phyloP scores from a whole-genome alignment of 495 filamentous ascomycete species.

The Aspergillus ostianus region DNA sequence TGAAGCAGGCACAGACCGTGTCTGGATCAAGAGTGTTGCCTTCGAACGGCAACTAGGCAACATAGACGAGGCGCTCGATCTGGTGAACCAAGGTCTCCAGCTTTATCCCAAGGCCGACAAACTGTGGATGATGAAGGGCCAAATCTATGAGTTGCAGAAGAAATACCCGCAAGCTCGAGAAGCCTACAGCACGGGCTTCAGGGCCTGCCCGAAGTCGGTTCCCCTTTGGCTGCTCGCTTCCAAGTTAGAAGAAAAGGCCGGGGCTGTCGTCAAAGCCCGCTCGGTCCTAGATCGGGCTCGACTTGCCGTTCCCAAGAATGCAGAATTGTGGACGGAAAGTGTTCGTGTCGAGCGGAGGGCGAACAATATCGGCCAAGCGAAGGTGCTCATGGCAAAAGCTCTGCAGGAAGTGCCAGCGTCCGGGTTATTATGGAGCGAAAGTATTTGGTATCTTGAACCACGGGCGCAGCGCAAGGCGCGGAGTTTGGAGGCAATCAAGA shows the following conservation, averaged over 20 bases:
- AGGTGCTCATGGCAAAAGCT: slow-evolving; percentile 87
- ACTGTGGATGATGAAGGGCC: slow-evolving; percentile 98
- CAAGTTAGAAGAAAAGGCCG: slow-evolving; percentile 81
- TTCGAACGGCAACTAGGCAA: slow-evolving; percentile 86
- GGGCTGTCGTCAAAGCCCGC: slow-evolving; percentile 84
- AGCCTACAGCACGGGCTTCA: slow-evolving; percentile 85
- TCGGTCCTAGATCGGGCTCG: slow-evolving; percentile 88
- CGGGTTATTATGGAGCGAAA: slow-evolving; percentile 90
- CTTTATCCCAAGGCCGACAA: slow-evolving; percentile 86
- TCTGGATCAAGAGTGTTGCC: slow-evolving; percentile 92
- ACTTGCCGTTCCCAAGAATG: slow-evolving; percentile 77
- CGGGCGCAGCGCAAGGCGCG: slow-evolving; percentile 89
- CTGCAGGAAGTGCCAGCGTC: slow-evolving; percentile 86
- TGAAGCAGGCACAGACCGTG: slow-evolving; percentile 88
- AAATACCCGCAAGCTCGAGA: slow-evolving; percentile 84
- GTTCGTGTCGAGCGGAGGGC: slow-evolving; percentile 91
- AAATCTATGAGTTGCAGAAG: slow-evolving; percentile 82
- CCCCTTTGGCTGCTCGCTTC: slow-evolving; percentile 87
- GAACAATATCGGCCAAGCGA: slow-evolving; percentile 77
- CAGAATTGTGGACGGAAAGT: slow-evolving; percentile 86
- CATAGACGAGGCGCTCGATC: slow-evolving; percentile 73
- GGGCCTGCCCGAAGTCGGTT: slow-evolving; percentile 77
- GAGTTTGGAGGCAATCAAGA: slow-evolving; percentile 90
- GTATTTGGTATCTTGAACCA: slow-evolving; percentile 88
- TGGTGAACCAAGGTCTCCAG: slow-evolving; percentile 82